Percentiles rank a stretch among this genome's conserved stretches.
phyloP scores from a whole-genome alignment of 2,329 filamentous ascomycete genomes.

The Dactylella cylindrospora region DNA sequence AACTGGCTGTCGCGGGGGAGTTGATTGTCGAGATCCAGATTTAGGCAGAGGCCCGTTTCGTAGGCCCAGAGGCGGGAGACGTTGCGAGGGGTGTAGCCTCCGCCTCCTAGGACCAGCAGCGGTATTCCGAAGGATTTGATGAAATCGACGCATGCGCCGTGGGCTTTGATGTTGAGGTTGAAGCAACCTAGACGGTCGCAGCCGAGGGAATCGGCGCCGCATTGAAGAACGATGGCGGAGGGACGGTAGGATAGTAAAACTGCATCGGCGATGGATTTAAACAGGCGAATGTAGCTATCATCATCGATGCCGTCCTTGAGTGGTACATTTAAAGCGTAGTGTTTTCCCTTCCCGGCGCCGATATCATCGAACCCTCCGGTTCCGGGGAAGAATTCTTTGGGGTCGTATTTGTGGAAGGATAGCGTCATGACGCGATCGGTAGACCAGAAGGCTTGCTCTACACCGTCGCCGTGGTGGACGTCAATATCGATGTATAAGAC shows the following conservation, averaged over 20 bases:
- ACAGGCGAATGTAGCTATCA: slow-evolving; percentile 67
- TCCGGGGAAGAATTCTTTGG: slow-evolving; percentile 66
- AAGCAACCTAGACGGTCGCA: slow-evolving; percentile 70
- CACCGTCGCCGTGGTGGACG: slow-evolving; percentile 68
- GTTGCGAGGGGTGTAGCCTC: slow-evolving; percentile 70
- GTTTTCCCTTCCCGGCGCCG: slow-evolving; percentile 66
- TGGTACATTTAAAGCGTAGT: slow-evolving; percentile 70
- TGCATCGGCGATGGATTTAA: slow-evolving; percentile 67
- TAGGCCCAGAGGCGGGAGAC: slow-evolving; percentile 68
- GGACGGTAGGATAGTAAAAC: slow-evolving; percentile 71
- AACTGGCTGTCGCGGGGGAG: slow-evolving; percentile 78
- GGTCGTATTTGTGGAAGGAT: slow-evolving; percentile 71
- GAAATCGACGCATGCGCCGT: slow-evolving; percentile 69
- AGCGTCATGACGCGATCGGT: slow-evolving; percentile 72
- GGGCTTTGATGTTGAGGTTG: slow-evolving; percentile 69
- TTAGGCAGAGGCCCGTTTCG: slow-evolving; percentile 62
- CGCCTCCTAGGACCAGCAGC: slow-evolving; percentile 66
- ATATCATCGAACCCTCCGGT: slow-evolving; percentile 70
- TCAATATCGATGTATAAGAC: slow-evolving; percentile 69
- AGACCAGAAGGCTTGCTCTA: slow-evolving; percentile 71
- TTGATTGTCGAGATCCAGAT: slow-evolving; percentile 68
- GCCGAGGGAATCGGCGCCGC: slow-evolving; percentile 67
- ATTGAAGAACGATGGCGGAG: slow-evolving; percentile 68
- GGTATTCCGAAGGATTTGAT: slow-evolving; percentile 69
- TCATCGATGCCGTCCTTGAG: slow-evolving; percentile 70